phyloP scores from a whole-genome alignment of 2,329 filamentous ascomycete species.

The Zymoseptoria brevis region DNA sequence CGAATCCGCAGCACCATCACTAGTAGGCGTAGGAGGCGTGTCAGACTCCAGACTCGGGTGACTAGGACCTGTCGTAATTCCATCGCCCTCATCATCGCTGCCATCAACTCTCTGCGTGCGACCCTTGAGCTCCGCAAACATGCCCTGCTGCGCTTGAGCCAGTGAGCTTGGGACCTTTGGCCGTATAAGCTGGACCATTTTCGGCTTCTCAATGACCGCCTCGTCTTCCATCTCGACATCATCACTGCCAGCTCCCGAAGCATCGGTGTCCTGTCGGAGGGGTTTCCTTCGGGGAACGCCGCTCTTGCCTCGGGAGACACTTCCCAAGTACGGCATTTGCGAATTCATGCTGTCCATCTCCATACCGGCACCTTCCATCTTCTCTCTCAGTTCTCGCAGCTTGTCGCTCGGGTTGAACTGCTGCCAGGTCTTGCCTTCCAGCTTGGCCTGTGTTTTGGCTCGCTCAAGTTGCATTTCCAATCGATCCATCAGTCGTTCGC shows the following conservation, averaged over 20 bases:
- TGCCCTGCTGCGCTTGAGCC: constrained; percentile 46
- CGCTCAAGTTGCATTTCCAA: constrained; percentile 92
- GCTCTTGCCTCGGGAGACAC: constrained; percentile 34
- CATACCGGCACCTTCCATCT: constrained; percentile 66
- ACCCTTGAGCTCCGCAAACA: constrained; percentile 63
- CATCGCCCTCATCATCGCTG: constrained; percentile 66
- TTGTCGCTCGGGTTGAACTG: constrained; percentile 79
- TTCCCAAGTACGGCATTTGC: constrained; percentile 60
- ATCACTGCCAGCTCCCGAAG: constrained; percentile 23
- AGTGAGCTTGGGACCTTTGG: constrained; percentile 57
- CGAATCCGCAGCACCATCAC: constrained; percentile 44
- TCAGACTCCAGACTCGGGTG: constrained; percentile 67
- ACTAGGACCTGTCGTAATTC: constrained; percentile 64
- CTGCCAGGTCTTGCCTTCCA: constrained; percentile 90
- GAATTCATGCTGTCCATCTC: constrained; percentile 37
- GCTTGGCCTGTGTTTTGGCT: constrained; percentile 94
- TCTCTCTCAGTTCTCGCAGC: constrained; percentile 80
- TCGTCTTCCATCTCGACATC: constrained; percentile 46
- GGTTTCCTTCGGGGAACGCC: constrained; percentile 30
- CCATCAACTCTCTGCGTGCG: constrained; percentile 67
- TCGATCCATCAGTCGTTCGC: constrained; percentile 84
- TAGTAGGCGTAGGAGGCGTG: constrained; percentile 55
- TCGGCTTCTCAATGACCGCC: constrained; percentile 68
- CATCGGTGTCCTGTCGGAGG: constrained; percentile 21
- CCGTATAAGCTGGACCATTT: constrained; percentile 68